These are phyloP conservation scores for Malus fusca DNA, from an alignment of 306 rosid species.

Conservation along the genomic window DNA sequence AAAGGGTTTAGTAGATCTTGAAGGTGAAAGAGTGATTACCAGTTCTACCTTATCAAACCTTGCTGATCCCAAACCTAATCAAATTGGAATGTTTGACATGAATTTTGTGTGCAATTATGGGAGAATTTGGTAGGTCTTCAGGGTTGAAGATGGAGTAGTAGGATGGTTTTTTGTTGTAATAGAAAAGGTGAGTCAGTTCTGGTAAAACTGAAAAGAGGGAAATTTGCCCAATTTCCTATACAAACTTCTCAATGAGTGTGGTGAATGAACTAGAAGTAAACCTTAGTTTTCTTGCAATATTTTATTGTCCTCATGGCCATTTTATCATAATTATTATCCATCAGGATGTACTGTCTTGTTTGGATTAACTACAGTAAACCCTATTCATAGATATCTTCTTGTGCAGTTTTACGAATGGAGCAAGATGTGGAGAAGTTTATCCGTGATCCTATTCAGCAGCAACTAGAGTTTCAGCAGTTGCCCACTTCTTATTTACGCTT, in stretches of 20 bases:
- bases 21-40: background rate
- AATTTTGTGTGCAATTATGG: background rate
- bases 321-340: background rate
- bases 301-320: background rate
- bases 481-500: constrained; percentile 92
- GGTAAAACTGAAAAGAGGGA: background rate
- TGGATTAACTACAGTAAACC: background rate
- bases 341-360: background rate
- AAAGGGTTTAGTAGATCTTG: background rate
- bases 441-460: constrained; percentile 75
- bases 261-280: background rate
- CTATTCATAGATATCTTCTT: constrained; percentile 13
- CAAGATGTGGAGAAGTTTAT: constrained; percentile 89
- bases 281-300: background rate
- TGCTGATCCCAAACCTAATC: background rate
- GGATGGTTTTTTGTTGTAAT: background rate
- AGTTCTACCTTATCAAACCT: background rate
- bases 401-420: constrained; percentile 87
- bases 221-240: background rate
- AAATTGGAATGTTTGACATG: background rate
- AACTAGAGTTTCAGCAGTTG: constrained; percentile 85
- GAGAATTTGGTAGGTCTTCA: background rate
- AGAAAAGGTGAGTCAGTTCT: background rate
- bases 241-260: background rate
- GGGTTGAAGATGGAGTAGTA: background rate